Percentiles rank a stretch among this genome's conserved stretches.
phyloP scores from a whole-genome alignment of 805 yeast genomes.

The Naumovozyma castellii region DNA sequence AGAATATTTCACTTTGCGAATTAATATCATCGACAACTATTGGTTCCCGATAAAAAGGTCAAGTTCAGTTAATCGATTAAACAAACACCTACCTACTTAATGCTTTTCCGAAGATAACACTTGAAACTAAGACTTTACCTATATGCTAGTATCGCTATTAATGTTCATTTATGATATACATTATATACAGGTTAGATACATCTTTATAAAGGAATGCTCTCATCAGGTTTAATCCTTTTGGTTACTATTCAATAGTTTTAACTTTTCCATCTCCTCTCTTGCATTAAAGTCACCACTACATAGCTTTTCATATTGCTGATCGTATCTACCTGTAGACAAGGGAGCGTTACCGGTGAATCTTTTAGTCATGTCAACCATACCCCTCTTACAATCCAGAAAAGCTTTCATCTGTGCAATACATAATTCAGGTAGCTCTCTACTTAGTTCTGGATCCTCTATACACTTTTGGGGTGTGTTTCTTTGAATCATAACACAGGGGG shows the following conservation, averaged over 20 bases:
- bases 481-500: slow-evolving; percentile 90
- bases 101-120: no score
- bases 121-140: no score
- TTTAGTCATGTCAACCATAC: slow-evolving; percentile 84
- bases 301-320: slow-evolving; percentile 72
- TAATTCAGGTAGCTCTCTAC: slow-evolving; percentile 72
- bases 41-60: no score
- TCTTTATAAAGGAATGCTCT: no score
- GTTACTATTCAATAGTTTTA: slow-evolving; percentile 50
- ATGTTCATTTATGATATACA: no score
- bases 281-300: slow-evolving; percentile 78
- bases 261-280: slow-evolving; percentile 65
- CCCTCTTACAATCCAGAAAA: slow-evolving; percentile 83
- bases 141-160: no score
- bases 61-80: no score
- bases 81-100: no score
- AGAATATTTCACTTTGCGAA: no score
- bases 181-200: no score
- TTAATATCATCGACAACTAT: no score
- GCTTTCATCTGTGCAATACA: slow-evolving; percentile 79
- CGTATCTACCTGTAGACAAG: slow-evolving; percentile 83
- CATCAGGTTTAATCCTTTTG: slow-evolving; percentile 33
- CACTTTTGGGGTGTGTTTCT: slow-evolving; percentile 87
- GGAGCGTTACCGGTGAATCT: slow-evolving; percentile 93
- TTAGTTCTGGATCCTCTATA: slow-evolving; percentile 66